These are phyloP conservation scores for Pelargonium citronellum DNA, from an alignment of 441 rosid genomes.

Conservation along the genomic window DNA sequence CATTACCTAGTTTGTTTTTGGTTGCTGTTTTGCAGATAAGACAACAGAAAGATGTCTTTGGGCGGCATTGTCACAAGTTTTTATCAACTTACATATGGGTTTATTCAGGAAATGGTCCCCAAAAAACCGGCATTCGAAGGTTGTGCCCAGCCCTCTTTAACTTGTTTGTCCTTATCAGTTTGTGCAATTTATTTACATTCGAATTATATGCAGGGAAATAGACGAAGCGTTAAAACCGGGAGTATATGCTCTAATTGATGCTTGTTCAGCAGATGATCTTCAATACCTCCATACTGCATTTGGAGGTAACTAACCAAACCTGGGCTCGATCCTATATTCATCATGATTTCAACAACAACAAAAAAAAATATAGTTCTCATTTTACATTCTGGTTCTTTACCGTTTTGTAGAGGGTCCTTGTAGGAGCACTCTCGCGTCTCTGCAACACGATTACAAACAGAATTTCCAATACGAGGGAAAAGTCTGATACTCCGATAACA, in stretches of 20 bases:
- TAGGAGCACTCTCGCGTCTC: slow-evolving; percentile 58
- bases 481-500: slow-evolving; percentile 39
- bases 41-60: slow-evolving; percentile 73
- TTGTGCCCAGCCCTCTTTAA: slow-evolving; percentile 19
- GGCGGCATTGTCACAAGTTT: slow-evolving; percentile 69
- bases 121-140: slow-evolving; percentile 69
- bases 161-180: neutral
- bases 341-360: neutral
- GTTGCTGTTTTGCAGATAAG: slow-evolving; percentile 51
- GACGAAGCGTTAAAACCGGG: slow-evolving; percentile 86
- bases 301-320: slow-evolving; percentile 53
- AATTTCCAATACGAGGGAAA: slow-evolving; percentile 82
- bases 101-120: slow-evolving; percentile 70
- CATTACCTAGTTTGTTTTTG: slow-evolving; percentile 15
- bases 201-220: slow-evolving; percentile 54
- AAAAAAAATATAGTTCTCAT: slow-evolving; percentile 4
- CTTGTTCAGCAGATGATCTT: slow-evolving; percentile 70
- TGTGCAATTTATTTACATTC: neutral
- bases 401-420: slow-evolving; percentile 85
- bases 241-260: slow-evolving; percentile 77
- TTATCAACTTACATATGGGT: slow-evolving; percentile 68
- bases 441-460: slow-evolving; percentile 75
- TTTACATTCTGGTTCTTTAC: slow-evolving; percentile 16
- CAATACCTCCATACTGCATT: slow-evolving; percentile 73
- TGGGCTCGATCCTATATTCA: too few species aligned